A percentile compares a stretch with the other conserved stretches of the same genome.
phyloP scores from a whole-genome alignment of 331 rosid genomes.

The Acacia pycnantha region DNA sequence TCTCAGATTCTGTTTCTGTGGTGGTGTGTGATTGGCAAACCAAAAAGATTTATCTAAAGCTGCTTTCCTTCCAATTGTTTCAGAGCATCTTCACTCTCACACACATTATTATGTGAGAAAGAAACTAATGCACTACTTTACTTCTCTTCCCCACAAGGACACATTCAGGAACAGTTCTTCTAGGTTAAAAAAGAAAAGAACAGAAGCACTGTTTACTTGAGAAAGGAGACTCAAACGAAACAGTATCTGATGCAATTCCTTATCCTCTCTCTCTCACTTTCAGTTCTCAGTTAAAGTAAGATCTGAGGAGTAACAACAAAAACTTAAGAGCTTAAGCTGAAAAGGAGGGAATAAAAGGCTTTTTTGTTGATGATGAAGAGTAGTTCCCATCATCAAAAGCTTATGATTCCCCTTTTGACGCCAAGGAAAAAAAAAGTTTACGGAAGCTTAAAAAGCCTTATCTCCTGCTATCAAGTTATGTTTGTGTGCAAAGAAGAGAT shows the following conservation, averaged over 20 bases:
- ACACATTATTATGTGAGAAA: constrained; percentile 17
- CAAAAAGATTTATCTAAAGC: constrained; percentile 62
- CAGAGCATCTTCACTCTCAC: constrained; percentile 61
- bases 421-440: constrained; percentile 36
- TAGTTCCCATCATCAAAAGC: constrained; percentile 52
- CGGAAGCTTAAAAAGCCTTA: constrained; percentile 31
- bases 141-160: constrained; percentile 20
- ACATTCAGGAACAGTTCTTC: constrained; percentile 20
- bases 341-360: constrained; percentile 46
- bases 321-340: constrained; percentile 32
- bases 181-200: constrained; percentile 16
- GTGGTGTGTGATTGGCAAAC: constrained; percentile 62
- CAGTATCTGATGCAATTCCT: constrained; percentile 42
- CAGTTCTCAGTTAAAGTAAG: constrained; percentile 35
- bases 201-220: constrained; percentile 28
- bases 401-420: constrained; percentile 35
- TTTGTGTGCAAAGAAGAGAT: constrained; percentile 9
- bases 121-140: background rate
- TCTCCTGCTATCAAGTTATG: constrained; percentile 25
- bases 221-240: constrained; percentile 29
- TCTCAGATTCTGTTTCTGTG: constrained; percentile 91
- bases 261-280: constrained; percentile 18
- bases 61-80: constrained; percentile 60
- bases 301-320: constrained; percentile 24
- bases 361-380: constrained; percentile 16